Percentiles rank a stretch among this genome's conserved stretches.
phyloP scores from a whole-genome alignment of 805 yeast species.

The Wickerhamiella nectarea region DNA sequence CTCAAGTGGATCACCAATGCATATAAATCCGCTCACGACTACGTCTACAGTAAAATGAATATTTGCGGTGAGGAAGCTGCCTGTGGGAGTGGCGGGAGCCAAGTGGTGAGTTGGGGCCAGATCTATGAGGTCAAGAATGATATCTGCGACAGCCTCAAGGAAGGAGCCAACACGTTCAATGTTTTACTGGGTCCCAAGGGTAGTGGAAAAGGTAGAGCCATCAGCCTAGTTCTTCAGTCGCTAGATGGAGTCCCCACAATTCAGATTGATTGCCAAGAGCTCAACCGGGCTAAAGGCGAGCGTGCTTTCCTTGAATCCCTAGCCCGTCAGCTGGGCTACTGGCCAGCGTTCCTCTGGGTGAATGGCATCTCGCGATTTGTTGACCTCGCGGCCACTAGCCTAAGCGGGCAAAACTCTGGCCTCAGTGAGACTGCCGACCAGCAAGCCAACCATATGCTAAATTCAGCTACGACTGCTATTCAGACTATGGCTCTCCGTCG shows the following conservation, averaged over 20 bases:
- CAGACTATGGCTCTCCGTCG: constrained; percentile 39
- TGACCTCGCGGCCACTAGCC: constrained; percentile 76
- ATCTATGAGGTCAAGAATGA: constrained; percentile 34
- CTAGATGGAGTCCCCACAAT: constrained; percentile 48
- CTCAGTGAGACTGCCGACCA: constrained; percentile 23
- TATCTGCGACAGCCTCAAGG: constrained; percentile 71
- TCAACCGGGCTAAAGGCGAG: constrained; percentile 65
- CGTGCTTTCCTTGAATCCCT: constrained; percentile 49
- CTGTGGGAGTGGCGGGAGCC: constrained; percentile 21
- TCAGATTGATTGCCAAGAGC: constrained; percentile 62
- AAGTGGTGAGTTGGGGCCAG: constrained; percentile 6
- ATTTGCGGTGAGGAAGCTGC: not conserved
- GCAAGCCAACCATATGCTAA: constrained; percentile 22
- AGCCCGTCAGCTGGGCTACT: constrained; percentile 74
- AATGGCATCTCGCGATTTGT: constrained; percentile 63
- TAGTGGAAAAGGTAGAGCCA: constrained; percentile 55
- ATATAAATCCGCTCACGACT: not conserved
- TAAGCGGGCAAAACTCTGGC: constrained; percentile 58
- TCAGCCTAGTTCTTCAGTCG: constrained; percentile 54
- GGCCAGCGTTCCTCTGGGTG: constrained; percentile 89
- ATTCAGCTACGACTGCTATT: constrained; percentile 38
- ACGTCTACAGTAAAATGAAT: not conserved
- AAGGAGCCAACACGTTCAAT: constrained; percentile 81
- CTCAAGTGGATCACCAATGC: constrained; percentile 1
- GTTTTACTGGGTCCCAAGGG: constrained; percentile 89